Evolutionary conservation across 2,329 filamentous ascomycete species (phyloP), one percentile per base, ranked within the genome.

Genomic region (Arthrocladium fulminans): DNA sequence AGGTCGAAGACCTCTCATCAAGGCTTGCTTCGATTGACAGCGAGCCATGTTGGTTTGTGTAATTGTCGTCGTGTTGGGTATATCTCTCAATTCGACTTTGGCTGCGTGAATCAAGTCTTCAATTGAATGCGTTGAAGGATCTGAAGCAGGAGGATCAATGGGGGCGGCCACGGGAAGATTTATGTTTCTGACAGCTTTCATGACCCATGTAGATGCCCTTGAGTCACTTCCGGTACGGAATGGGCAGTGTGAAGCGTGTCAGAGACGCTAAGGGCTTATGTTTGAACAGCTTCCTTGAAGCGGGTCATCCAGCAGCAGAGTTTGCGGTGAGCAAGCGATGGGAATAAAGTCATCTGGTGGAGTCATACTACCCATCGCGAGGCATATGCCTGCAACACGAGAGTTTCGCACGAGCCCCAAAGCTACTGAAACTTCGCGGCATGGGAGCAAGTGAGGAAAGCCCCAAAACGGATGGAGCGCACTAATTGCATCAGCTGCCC

Each of bases 1-100:
- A 15, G 57, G 57, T 32, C 52, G 49, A 24, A 56, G 22, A 19
- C 55, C 57, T 40, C 51, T 45, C 43, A 57, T 43, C 15, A 59
- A 42, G 25, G 54, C 52, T 7, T 48, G 39, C 35, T 55, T 56
- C 17, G 57, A 38, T 41, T 45, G 49, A 41, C 57, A 58, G 23
- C 41, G 50, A 52, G 45, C 48, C 52, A 52, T 53, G 19, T 37
- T 49, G 39, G 37, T 20, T 46, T 10, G 25, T 39, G 25, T 42
- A 15, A 19, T 49, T 19, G 22, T 37, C 2, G 38, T 38, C 7
- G 39, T 30, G 47, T 37, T 49, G 13, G 15, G 17, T 30, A 15
- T 46, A 32, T 41, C 20, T 20, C 24, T 47, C 29, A 17, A 19
- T 27, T 17, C 20, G 34, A 23, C 20, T n/a, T 23, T 29, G 25